These are phyloP conservation scores for Dissophora ornata DNA, from an alignment of 192 early-diverging fungal genomes.

Conservation along the genomic window DNA sequence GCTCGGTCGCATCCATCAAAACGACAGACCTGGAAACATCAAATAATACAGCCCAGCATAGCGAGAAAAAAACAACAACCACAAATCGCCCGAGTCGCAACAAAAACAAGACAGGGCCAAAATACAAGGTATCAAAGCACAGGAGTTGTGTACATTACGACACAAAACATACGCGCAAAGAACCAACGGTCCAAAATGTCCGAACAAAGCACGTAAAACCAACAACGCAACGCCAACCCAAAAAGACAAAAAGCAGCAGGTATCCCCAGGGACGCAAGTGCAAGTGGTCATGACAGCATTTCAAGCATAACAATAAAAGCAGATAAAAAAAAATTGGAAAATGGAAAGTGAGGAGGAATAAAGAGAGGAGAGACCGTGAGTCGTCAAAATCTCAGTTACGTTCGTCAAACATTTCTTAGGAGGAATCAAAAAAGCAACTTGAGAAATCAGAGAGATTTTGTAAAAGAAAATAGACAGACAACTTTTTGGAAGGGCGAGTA, in stretches of 20 bases:
- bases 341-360: constrained; percentile 1
- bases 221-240: constrained; percentile 1
- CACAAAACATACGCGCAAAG: constrained; percentile 37
- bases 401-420: constrained; percentile 54
- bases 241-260: neutral
- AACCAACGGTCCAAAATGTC: constrained; percentile 34
- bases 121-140: constrained; percentile 29
- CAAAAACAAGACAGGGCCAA: neutral
- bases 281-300: constrained; percentile 2
- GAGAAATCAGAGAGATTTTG: constrained; percentile 18
- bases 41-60: neutral
- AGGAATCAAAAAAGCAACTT: constrained; percentile 57
- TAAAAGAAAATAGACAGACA: constrained; percentile 15
- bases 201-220: neutral
- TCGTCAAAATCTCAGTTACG: constrained; percentile 56
- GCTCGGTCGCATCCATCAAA: constrained; percentile 70
- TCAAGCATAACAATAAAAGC: no score
- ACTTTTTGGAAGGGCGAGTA: neutral
- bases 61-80: neutral
- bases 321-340: neutral
- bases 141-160: constrained; percentile 15
- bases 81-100: neutral
- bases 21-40: constrained; percentile 67
- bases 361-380: constrained; percentile 44
- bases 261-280: neutral